Base-by-base conservation (phyloP, 2,329 filamentous ascomycete genomes). In the Penicillium sp. region DNA sequence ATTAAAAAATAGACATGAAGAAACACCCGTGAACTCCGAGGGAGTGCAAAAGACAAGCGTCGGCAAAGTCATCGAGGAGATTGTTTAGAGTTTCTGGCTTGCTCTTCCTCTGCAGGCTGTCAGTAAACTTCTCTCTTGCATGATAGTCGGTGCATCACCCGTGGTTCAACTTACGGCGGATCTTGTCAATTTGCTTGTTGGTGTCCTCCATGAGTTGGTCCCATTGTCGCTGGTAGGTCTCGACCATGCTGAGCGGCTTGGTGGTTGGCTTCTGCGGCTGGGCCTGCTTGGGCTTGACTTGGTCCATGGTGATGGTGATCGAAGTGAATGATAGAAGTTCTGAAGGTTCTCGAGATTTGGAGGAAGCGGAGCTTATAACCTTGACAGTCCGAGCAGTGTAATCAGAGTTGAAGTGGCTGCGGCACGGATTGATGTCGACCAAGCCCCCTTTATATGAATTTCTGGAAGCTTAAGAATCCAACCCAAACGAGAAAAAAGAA, bases 201-300 rank as follows among this genome's bases (percentile, higher is more conserved):
- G 53, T 60, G 20, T 56, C 48, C 35, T 60, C 49, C 51, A 58
- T 51, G 38, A 60, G 35, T 46, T 60, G 53, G 2, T 49, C 53
- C 57, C 57, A 60, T 45, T 38, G 49, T 18, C 44, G 43, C 16
- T 60, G 57, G 20, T 60, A 60, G 36, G 40, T 39, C 46, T 60
- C 57, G 24, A 60, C 41, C 14, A 39, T 56, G 42, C 18, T 48
- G 24, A 54, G 22, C 8, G 55, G 53, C 36, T 55, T 53, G 46
- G 13, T 49, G 44, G 10, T 39, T 22, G 52, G 47, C 24, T 28
- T 46, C 7, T 39, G 40, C 22, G 27, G 39, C n/a, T 49, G 30
- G 33, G 36, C 20, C 13, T 30, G 25, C 25, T 53, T 51, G 30
- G 53, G 20, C 24, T 60, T 54, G 47, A 53, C 22, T 4, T 46